These are phyloP conservation scores for Cryptosporidium sp. DNA, from an alignment of 169 alveolate genomes.

Conservation along the genomic window DNA sequence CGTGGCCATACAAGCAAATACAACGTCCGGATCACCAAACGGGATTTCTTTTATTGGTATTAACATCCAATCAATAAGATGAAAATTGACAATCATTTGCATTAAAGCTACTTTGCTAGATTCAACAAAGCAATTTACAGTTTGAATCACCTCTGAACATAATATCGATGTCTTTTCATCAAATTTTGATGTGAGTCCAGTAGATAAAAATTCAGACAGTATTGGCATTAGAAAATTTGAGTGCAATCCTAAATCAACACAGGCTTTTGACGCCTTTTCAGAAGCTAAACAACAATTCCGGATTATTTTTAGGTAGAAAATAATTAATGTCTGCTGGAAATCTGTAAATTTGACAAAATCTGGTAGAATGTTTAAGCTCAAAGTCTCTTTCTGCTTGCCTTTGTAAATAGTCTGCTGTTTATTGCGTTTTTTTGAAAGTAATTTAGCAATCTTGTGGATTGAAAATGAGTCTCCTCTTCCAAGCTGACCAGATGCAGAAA, in stretches of 20 bases:
- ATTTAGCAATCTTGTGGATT: constrained; percentile 41
- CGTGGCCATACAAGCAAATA: constrained; percentile 30
- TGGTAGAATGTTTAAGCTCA: constrained; percentile 28
- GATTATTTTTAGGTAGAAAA: constrained; percentile 40
- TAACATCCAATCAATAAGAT: constrained; percentile 62
- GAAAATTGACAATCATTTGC: constrained; percentile 71
- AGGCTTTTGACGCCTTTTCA: constrained; percentile 35
- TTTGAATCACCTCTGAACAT: constrained; percentile 62
- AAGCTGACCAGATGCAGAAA: constrained; percentile 40
- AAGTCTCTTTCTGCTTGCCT: constrained; percentile 34
- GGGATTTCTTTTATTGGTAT: constrained; percentile 70
- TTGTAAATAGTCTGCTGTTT: constrained; percentile 2
- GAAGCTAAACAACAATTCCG: constrained; percentile 64
- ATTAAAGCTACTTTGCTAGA: constrained; percentile 32
- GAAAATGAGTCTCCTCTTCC: constrained; percentile 67
- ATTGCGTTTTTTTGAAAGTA: constrained; percentile 31
- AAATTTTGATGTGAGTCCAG: constrained; percentile 30
- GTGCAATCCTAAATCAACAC: constrained; percentile 62
- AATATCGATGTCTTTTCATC: constrained; percentile 40
- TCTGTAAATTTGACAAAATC: constrained; percentile 64
- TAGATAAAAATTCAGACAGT: constrained; percentile 40
- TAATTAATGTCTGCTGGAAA: constrained; percentile 33
- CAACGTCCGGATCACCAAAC: constrained; percentile 68
- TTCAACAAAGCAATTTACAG: constrained; percentile 29
- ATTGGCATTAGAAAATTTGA: constrained; percentile 67